phyloP scores from a whole-genome alignment of 768 basidiomycete genomes.

The Termitomyces sp. region DNA sequence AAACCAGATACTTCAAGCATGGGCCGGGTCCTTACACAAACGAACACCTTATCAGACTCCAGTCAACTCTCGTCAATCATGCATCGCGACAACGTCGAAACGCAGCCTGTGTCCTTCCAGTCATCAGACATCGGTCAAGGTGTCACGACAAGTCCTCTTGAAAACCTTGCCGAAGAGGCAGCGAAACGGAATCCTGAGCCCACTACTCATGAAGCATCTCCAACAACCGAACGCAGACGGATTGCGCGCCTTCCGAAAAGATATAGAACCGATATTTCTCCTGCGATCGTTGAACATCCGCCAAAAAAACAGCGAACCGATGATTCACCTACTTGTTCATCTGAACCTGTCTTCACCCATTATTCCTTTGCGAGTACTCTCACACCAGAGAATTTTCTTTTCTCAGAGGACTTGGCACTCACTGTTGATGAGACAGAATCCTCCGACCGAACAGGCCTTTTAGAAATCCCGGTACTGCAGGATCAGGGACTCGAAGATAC shows the following conservation, averaged over 20 bases:
- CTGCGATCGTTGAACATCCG: background rate
- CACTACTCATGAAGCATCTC: background rate
- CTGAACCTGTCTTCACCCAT: background rate
- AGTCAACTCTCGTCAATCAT: background rate
- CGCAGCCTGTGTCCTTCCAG: background rate
- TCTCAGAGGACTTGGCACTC: background rate
- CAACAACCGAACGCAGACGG: background rate
- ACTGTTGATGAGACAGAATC: background rate
- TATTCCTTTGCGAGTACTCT: background rate
- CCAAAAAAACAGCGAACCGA: background rate
- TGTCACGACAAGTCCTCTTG: background rate
- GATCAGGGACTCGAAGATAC: background rate
- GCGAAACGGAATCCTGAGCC: background rate
- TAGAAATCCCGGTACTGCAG: background rate
- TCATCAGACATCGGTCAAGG: background rate
- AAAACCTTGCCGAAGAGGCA: background rate
- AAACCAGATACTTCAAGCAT: background rate
- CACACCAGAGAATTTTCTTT: background rate
- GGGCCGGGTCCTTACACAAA: background rate
- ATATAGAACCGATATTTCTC: background rate
- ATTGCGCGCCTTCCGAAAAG: background rate
- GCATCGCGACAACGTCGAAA: background rate
- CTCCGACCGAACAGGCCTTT: background rate
- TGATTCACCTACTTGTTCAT: background rate
- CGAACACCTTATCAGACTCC: background rate